Conservation (phyloP, 257 asterid species). For the Solanum acaule region DNA sequence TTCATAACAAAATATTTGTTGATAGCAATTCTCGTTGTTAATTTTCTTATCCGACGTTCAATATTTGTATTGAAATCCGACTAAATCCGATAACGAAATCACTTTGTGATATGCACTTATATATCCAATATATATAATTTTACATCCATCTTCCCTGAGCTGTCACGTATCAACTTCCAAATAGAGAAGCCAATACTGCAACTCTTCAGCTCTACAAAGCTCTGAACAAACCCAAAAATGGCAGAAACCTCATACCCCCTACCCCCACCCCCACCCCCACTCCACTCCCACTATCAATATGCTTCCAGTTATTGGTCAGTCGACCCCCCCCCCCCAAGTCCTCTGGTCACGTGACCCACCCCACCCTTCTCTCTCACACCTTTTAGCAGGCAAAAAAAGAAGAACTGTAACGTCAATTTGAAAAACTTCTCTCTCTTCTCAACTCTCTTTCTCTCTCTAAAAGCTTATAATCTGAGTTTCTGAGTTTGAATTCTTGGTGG, state of each 20-base stretch:
- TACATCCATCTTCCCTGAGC: background rate
- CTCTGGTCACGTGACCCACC: background rate
- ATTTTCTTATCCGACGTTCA: fast-evolving
- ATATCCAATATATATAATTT: background rate
- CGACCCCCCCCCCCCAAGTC: background rate
- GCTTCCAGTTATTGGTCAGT: background rate
- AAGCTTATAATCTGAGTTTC: background rate
- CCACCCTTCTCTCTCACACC: background rate
- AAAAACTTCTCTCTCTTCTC: background rate
- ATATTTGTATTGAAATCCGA: background rate
- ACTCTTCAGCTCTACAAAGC: background rate
- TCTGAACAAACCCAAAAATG: background rate
- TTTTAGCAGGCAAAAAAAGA: background rate
- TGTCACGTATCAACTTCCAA: background rate
- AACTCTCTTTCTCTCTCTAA: background rate
- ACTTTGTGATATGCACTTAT: background rate
- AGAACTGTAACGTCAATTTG: background rate
- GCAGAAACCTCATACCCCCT: background rate
- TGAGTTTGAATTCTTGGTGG: background rate
- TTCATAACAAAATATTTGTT: too few relatives aligned
- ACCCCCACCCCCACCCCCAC: background rate
- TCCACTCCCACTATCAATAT: background rate
- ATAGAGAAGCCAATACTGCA: background rate
- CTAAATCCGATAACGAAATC: background rate
- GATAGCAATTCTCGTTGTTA: background rate